Base-by-base conservation (phyloP, 139 green algal genomes). In the Coelastrella sp. region DNA sequence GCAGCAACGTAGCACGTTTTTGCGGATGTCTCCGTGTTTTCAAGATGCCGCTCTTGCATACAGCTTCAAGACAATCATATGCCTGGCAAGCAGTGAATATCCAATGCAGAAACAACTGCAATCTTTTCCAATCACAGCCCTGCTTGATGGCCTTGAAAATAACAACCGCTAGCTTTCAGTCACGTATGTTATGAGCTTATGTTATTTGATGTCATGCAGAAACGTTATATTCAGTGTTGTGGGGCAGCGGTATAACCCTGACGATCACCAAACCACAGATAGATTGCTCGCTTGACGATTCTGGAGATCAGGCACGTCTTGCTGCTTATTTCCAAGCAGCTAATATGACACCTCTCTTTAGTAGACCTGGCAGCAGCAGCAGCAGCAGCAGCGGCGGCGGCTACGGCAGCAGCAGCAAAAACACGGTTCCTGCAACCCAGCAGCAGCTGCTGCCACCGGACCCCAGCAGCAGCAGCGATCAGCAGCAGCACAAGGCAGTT, bases 251-350 rank as follows among this genome's bases (percentile, higher is more conserved):
- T 22, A 23, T 91, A 4, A 91, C 87, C 4, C 77, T 91, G 2
- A 86, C 87, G 7, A 5, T 91, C 4, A 81, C 78, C 5, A 17
- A 64, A 60, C 87, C 87, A 16, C 13, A 57, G 5, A 81, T 91
- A 16, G 87, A 91, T 32, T 81, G 65, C 20, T 87, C 77, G 4
- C 17, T 87, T 11, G 78, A 87, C n/a, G 78, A 91, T 17, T 20
- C 3, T 2, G 64, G 87, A 11, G 76, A 81, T 3, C 8, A 19
- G 22, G 17, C 14, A 3, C 54, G 87, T 0, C 20, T 86, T 23
- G 5, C 59, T 4, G 32, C 6, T 0, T 84, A 54, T 66, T 16
- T 91, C 0, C 3, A 77, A 58, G 47, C 64, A 73, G 65, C 74
- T 13, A 19, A 58, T 3, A 17, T 85, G 60, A 47, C 73, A 13